phyloP scores from a whole-genome alignment of 1,284 basidiomycete genomes.

The Phellopilus nigrolimitatus region DNA sequence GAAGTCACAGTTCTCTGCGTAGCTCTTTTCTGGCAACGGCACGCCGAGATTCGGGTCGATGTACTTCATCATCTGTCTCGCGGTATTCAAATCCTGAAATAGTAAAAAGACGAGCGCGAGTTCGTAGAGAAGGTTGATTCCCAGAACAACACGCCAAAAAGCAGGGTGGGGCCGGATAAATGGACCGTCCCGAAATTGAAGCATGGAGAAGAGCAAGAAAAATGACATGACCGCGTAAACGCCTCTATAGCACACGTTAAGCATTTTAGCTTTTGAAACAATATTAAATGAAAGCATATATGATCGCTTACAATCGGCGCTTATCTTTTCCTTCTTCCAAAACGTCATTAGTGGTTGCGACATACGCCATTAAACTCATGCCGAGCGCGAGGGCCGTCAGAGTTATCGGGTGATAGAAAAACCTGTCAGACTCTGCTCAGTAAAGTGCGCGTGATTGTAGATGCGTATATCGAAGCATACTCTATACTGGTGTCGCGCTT shows the following conservation, averaged over 20 bases:
- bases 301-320: constrained; percentile 68
- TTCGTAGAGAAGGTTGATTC: constrained; percentile 77
- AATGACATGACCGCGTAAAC: constrained; percentile 63
- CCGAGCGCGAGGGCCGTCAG: constrained; percentile 63
- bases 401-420: constrained; percentile 79
- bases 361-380: constrained; percentile 64
- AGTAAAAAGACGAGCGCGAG: constrained; percentile 74
- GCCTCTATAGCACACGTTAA: constrained; percentile 40
- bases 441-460: constrained; percentile 3
- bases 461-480: constrained; percentile 37
- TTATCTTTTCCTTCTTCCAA: constrained; percentile 76
- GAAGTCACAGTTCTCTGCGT: constrained; percentile 73
- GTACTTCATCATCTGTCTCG: constrained; percentile 70
- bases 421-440: constrained; percentile 38
- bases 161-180: constrained; percentile 71
- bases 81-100: constrained; percentile 78
- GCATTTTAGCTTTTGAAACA: constrained; percentile 8
- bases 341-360: constrained; percentile 74
- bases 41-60: constrained; percentile 68
- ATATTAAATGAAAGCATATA: background rate
- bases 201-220: constrained; percentile 74
- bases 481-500: constrained; percentile 75
- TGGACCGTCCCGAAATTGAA: constrained; percentile 83
- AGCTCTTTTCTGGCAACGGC: constrained; percentile 75
- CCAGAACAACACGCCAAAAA: constrained; percentile 72